Percentiles rank a stretch among this genome's conserved stretches.
These are phyloP conservation scores for Calcarisporium arbuscula DNA, from an alignment of 2,329 filamentous ascomycete species.

Conservation along the genomic window DNA sequence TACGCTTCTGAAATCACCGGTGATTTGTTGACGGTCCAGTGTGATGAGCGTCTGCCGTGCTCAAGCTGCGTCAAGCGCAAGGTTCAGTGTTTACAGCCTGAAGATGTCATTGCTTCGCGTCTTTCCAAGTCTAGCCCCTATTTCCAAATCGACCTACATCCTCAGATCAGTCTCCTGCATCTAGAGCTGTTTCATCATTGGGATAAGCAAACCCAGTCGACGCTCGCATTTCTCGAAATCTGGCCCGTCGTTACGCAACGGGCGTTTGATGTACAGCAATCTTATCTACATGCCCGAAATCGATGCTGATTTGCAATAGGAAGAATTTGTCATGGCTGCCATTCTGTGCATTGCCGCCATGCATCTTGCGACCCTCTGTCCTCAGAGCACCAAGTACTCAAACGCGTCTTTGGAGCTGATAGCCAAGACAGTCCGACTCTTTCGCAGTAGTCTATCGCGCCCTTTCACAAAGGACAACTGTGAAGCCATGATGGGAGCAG, in stretches of 20 bases:
- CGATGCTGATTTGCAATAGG: constrained; percentile 8
- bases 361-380: constrained; percentile 14
- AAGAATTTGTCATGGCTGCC: constrained; percentile 21
- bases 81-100: constrained; percentile 10
- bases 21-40: too few species aligned
- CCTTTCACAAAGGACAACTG: constrained; percentile 17
- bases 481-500: constrained; percentile 17
- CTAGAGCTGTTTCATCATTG: constrained; percentile 26
- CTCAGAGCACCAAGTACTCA: constrained; percentile 11
- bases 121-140: constrained; percentile 4
- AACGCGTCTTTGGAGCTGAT: constrained; percentile 15
- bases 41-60: constrained; percentile 21
- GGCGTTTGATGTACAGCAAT: constrained; percentile 17
- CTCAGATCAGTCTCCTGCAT: constrained; percentile 20
- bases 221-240: constrained; percentile 18
- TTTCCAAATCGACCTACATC: constrained; percentile 1
- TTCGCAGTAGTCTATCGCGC: constrained; percentile 14
- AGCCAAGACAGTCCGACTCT: constrained; percentile 15
- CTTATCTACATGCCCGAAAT: not conserved
- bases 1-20: too few species aligned
- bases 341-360: constrained; percentile 16
- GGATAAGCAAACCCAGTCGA: constrained; percentile 16
- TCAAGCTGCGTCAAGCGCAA: constrained; percentile 20
- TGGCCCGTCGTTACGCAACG: constrained; percentile 20
- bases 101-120: constrained; percentile 2